Evolutionary conservation across 116 monocot species (phyloP).

Genomic region (Phalaenopsis hybrid): DNA sequence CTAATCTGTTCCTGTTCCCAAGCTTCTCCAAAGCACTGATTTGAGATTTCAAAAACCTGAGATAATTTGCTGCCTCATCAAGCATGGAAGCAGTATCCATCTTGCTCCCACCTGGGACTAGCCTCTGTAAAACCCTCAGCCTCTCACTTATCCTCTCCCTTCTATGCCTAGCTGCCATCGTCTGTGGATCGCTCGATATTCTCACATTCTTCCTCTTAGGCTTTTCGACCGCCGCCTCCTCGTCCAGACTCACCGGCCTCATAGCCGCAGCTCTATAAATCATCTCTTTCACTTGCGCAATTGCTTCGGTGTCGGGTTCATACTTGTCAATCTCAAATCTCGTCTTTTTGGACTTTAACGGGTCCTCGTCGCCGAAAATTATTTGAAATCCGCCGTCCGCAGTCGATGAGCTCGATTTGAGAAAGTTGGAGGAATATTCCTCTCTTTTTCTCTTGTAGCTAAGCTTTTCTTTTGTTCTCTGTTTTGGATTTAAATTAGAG

Average conservation of each 20-base stretch:
- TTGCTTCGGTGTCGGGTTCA: constrained; percentile 34
- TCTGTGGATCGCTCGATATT: constrained; percentile 24
- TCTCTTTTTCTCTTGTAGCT: constrained; percentile 25
- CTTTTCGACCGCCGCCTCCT: constrained; percentile 12
- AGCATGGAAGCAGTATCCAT: constrained; percentile 92
- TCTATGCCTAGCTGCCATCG: constrained; percentile 19
- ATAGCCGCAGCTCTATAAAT: constrained; percentile 52
- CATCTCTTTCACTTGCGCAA: constrained; percentile 60
- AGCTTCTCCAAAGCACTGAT: constrained; percentile 41
- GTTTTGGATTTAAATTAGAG: not conserved
- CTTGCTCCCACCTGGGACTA: constrained; percentile 79
- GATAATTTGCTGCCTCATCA: constrained; percentile 74
- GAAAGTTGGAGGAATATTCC: not conserved
- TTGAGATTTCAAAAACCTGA: constrained; percentile 68
- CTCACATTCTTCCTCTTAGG: constrained; percentile 21
- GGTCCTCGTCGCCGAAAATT: constrained; percentile 6
- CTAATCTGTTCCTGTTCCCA: constrained; percentile 6
- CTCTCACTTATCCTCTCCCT: constrained; percentile 58
- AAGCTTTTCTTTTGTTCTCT: not conserved
- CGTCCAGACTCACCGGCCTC: constrained; percentile 25
- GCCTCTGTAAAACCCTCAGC: constrained; percentile 52
- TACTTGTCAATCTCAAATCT: constrained; percentile 13
- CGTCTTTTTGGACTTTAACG: constrained; percentile 17
- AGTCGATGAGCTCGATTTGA: constrained; percentile 6
- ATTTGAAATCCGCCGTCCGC: constrained; percentile 27